Percentiles rank a stretch among this genome's conserved stretches.
phyloP scores from a whole-genome alignment of 2,329 filamentous ascomycete species.

The Talaromyces sp. region DNA sequence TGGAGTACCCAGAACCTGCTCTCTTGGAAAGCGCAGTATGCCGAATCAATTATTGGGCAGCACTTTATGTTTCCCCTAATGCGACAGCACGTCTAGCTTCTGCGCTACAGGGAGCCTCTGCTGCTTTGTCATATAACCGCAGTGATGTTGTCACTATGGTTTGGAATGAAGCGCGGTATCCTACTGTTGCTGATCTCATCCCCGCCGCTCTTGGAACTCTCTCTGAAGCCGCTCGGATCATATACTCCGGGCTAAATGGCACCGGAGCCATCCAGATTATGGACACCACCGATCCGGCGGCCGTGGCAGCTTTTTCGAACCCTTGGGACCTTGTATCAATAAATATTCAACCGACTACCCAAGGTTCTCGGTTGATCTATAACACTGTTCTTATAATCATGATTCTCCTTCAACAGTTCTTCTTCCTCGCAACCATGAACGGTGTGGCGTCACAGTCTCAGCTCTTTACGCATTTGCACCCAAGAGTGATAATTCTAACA shows the following conservation, averaged over 20 bases:
- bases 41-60: slow-evolving; percentile 36
- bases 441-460: slow-evolving; percentile 40
- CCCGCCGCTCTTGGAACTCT: slow-evolving; percentile 27
- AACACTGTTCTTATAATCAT: slow-evolving; percentile 47
- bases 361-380: slow-evolving; percentile 44
- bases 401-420: slow-evolving; percentile 49
- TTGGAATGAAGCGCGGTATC: slow-evolving; percentile 48
- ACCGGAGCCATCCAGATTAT: not conserved
- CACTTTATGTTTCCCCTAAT: slow-evolving; percentile 30
- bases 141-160: slow-evolving; percentile 38
- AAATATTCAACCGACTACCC: slow-evolving; percentile 42
- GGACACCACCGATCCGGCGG: slow-evolving; percentile 25
- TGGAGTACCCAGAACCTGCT: slow-evolving; percentile 10
- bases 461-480: slow-evolving; percentile 33
- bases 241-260: not conserved
- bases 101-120: slow-evolving; percentile 22
- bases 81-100: slow-evolving; percentile 38
- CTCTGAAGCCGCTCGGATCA: not conserved
- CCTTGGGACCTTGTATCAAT: slow-evolving; percentile 31
- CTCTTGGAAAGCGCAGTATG: slow-evolving; percentile 30
- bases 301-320: slow-evolving; percentile 35
- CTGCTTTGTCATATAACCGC: slow-evolving; percentile 31
- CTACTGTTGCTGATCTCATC: slow-evolving; percentile 38
- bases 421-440: slow-evolving; percentile 47
- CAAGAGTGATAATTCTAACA: not conserved